Evolutionary conservation across 225 moss, liverwort and hornwort genomes (phyloP), one percentile per base, ranked within the genome.

Genomic region (Pseudisothecium myosuroides): DNA sequence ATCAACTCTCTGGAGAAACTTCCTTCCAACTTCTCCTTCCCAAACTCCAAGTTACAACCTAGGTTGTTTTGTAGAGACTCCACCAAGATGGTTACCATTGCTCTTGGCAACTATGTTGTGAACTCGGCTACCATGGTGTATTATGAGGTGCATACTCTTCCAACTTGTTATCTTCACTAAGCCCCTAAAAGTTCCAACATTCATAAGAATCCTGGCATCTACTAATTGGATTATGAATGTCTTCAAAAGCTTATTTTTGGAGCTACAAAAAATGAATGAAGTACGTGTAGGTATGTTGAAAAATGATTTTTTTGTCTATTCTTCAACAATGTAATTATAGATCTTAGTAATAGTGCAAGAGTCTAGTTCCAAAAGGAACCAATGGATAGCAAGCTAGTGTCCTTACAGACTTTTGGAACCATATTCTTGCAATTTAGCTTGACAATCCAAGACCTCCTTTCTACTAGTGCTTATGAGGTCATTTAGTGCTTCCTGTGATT

Each of bases 41-140:
- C 85, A 20, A 83, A 96, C 45, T 83, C 68, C 58, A 43, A 85
- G 63, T 45, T 96, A 82, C 93, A 93, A 77, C 86, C 92, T 2
- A 94, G 91, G 60, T 49, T 96, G 22, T 91, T 92, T 10, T 97
- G 95, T 86, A 94, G 91, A 69, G 84, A 95, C 39, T 96, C 96
- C 39, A 60, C 90, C 37, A 97, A 97, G 91, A 99, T 99, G 98
- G 88, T 96, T 87, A 95, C 96, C 5, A 94, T 99, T 91, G 93
- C 95, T 36, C 85, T 97, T 7, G 86, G 93, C 83, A 95, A 96
- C 76, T 89, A 95, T 17, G 95, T 97, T 66, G 85, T 96, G 47
- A 97, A 98, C 91, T 96, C 96, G 2, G 98, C 96, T 14, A 84
- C 93, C 41, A 67, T 80, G 56, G 96, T 98, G 6, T 98, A 97